Percentiles rank a stretch among this genome's conserved stretches.
Conservation (phyloP, 768 basidiomycete genomes). For the Lactarius tabidus region DNA sequence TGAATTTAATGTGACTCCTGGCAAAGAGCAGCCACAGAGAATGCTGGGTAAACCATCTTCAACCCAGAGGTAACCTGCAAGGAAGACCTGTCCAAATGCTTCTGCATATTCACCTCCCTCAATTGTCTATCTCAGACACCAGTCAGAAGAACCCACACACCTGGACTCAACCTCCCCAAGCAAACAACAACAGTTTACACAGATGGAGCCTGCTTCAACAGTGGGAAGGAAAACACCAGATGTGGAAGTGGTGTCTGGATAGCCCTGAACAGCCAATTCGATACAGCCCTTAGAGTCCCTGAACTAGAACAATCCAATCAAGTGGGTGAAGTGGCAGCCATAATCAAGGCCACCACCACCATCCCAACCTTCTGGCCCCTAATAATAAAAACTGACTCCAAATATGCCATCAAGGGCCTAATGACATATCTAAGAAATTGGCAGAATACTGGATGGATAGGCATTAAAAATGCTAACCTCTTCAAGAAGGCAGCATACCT, state of each 20-base stretch:
- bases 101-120: background rate
- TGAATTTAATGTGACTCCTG: too few species aligned
- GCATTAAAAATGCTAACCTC: background rate
- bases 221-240: slow-evolving; percentile 25
- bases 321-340: background rate
- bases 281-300: too few species aligned
- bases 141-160: background rate
- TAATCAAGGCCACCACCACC: background rate
- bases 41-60: background rate
- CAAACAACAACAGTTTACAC: slow-evolving; percentile 26
- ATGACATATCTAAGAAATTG: background rate
- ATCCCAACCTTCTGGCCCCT: background rate
- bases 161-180: too few species aligned
- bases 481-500: background rate
- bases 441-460: slow-evolving; percentile 8
- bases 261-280: too few species aligned
- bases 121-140: too few species aligned
- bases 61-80: background rate
- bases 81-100: background rate
- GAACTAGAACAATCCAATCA: too few species aligned
- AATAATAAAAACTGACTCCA: background rate
- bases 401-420: background rate
- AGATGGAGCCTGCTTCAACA: slow-evolving; percentile 30
- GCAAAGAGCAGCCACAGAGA: too few species aligned
- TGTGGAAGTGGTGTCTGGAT: too few species aligned